Percentiles rank a stretch among this genome's conserved stretches.
phyloP scores from a whole-genome alignment of 768 basidiomycete genomes.

The Mycena capillaripes region DNA sequence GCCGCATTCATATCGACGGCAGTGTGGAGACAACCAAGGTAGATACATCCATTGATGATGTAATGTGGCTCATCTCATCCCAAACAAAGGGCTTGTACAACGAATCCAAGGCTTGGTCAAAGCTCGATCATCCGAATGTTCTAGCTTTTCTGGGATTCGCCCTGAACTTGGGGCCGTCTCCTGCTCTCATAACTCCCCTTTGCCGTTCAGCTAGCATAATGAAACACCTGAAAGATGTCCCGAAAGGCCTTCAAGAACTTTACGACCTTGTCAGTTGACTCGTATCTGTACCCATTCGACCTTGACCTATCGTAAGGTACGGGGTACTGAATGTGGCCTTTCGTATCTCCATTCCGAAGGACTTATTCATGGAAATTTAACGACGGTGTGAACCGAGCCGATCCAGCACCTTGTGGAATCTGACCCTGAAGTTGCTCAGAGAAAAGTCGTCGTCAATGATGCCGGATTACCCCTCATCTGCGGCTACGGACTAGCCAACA shows the following conservation, averaged over 20 bases:
- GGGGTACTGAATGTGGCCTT: too few species aligned
- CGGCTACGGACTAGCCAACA: background rate
- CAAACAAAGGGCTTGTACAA: background rate
- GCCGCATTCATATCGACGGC: conserved; percentile 2
- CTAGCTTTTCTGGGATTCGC: background rate
- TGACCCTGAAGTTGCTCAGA: background rate
- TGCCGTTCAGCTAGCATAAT: background rate
- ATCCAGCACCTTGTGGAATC: too few species aligned
- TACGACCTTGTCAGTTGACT: background rate
- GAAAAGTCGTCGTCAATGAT: conserved; percentile 6
- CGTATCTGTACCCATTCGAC: too few species aligned
- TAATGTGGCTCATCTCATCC: too few species aligned
- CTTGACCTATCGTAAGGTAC: too few species aligned
- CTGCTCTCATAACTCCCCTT: conserved; percentile 5
- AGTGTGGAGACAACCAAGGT: background rate
- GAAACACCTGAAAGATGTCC: background rate
- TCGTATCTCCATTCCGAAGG: conserved; percentile 22
- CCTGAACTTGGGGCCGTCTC: background rate
- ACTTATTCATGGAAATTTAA: conserved; percentile 24
- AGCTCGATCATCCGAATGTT: conserved; percentile 20
- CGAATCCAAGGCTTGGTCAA: background rate
- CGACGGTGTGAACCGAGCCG: background rate
- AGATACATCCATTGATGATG: background rate
- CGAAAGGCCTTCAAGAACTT: background rate
- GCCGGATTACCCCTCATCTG: background rate